Evolutionary conservation across 257 asterid genomes (phyloP), one percentile per base, ranked within the genome.

Genomic region (Phtheirospermum japonicum): DNA sequence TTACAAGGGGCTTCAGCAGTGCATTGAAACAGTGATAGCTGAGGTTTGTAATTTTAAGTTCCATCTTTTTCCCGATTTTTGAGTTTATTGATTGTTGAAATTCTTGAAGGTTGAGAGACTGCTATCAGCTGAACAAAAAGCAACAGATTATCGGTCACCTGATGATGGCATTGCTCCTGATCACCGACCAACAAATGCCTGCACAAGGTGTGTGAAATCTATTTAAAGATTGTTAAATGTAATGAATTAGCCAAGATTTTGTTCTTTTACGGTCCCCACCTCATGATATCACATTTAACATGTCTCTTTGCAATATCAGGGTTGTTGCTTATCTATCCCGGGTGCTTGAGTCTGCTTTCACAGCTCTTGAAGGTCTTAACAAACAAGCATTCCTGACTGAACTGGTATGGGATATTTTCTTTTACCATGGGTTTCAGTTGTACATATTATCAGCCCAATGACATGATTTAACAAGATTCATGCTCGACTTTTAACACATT

Each of bases 11-110:
- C 97, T 93, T 73, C 95, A 93, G 66, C 99, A 87, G 67, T 93
- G 99, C 77, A 87, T 93, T 68, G 97, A 89, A 67, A 87, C 99
- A 58, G 97, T 93, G 74, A 87, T 93, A 89, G 94, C 96, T 40
- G 99, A 93, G 95, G 97, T 93, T 71, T 79, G 89, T 76, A 56
- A 54, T 65, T 42, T 13, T 63, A 30, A 53, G 55, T 18, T 63
- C 3, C 3, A 1, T 23, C 28, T 64, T 57, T n/a, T 26, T 64
- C 65, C 16, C 17, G 19, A 64, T 48, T 23, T 48, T 48, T 48
- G 26, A 16, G 54, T 48, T 48, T 14, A n/a, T 18, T 61, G 37
- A 43, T 61, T 68, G 42, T 56, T 65, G 68, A 70, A 53, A 67
- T 16, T 81, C 39, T 77, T 64, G 57, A 68, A 87, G 97, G 99